Percentiles rank a stretch among this genome's conserved stretches.
Conservation (phyloP, 306 rosid genomes). For the Arachis hypogaea region DNA sequence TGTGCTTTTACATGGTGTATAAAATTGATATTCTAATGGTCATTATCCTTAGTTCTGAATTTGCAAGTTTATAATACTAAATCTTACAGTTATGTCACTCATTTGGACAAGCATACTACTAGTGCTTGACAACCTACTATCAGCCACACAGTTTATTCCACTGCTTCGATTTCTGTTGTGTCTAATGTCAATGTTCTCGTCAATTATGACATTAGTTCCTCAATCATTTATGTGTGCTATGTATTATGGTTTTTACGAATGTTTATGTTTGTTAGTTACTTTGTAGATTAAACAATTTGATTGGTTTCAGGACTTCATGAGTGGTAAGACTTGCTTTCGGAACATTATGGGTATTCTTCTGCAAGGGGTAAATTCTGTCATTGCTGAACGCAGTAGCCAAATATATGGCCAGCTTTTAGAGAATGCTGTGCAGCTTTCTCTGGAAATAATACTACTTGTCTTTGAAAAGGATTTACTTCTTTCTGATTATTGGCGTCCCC, state of each 20-base stretch:
- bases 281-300: constrained; percentile 1
- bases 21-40: constrained; percentile 8
- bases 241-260: neutral
- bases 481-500: constrained; percentile 95
- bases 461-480: constrained; percentile 82
- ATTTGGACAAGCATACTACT: constrained; percentile 2
- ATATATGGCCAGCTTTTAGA: constrained; percentile 81
- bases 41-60: constrained; percentile 27
- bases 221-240: neutral
- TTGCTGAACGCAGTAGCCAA: constrained; percentile 78
- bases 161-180: constrained; percentile 19
- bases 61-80: constrained; percentile 13
- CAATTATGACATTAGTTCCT: constrained; percentile 9
- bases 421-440: constrained; percentile 86
- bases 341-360: constrained; percentile 94
- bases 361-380: constrained; percentile 73
- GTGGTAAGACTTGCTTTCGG: constrained; percentile 85
- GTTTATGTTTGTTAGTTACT: constrained; percentile 14
- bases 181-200: constrained; percentile 1
- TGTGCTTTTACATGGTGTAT: constrained; percentile 22
- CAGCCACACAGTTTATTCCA: neutral
- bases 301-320: constrained; percentile 90
- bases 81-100: constrained; percentile 18
- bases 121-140: constrained; percentile 30
- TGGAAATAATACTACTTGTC: constrained; percentile 83